A percentile compares a stretch with the other conserved stretches of the same genome.
Conservation (phyloP, 805 yeast genomes). For the Metschnikowia reukaufii region DNA sequence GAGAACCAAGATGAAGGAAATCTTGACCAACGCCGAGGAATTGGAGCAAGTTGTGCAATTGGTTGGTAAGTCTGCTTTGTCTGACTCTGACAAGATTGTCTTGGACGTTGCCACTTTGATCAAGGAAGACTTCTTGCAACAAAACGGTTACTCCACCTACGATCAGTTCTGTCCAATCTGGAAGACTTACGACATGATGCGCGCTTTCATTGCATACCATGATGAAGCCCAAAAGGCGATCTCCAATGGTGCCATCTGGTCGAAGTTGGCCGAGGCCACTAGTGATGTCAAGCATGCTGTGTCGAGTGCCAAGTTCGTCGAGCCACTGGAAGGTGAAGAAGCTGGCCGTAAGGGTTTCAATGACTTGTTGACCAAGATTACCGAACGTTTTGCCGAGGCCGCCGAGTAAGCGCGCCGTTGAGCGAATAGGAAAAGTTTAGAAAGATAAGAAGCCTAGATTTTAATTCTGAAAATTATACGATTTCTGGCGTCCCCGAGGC, state of each 20-base stretch:
- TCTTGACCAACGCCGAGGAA: constrained; percentile 95
- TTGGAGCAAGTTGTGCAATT: constrained; percentile 98
- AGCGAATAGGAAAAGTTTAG: neutral
- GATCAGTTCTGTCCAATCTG: constrained; percentile 99
- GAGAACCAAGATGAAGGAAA: constrained; percentile 92
- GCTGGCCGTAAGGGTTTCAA: constrained; percentile 77
- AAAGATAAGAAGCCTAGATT: constrained; percentile 2
- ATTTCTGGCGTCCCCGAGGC: neutral
- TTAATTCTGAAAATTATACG: constrained; percentile 5
- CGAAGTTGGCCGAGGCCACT: constrained; percentile 85
- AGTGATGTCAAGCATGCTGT: constrained; percentile 90
- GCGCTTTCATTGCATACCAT: constrained; percentile 82
- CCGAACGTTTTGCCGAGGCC: constrained; percentile 93
- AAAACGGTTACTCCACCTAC: constrained; percentile 97
- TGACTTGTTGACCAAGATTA: constrained; percentile 67
- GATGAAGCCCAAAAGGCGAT: constrained; percentile 98
- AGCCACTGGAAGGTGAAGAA: constrained; percentile 88
- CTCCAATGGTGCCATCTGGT: constrained; percentile 92
- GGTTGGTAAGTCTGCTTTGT: constrained; percentile 97
- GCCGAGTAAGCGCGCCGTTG: constrained; percentile 57
- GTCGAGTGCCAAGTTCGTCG: constrained; percentile 92
- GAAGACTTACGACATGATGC: constrained; percentile 99
- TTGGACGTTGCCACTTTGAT: constrained; percentile 88
- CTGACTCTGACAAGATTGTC: constrained; percentile 95
- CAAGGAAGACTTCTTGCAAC: constrained; percentile 98